Percentiles rank a stretch among this genome's conserved stretches.
These are phyloP conservation scores for Mortierella sp. DNA, from an alignment of 371 early-diverging fungal species.

Conservation along the genomic window DNA sequence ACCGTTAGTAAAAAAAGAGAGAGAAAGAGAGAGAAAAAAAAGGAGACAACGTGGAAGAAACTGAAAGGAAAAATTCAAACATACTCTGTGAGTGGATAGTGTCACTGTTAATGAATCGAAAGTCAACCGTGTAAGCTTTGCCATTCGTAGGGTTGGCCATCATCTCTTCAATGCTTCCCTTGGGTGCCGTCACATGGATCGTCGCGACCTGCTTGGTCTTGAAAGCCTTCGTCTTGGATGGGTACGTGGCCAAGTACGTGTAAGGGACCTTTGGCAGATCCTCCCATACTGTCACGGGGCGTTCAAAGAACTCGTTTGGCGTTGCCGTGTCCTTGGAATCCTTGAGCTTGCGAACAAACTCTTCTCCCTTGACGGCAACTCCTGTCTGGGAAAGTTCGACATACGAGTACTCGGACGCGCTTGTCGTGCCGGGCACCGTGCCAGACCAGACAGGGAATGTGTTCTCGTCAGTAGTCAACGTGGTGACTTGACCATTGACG, in stretches of 20 bases:
- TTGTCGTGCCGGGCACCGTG: conserved; percentile 3
- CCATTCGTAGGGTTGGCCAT: conserved; percentile 45
- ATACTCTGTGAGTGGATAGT: conserved; percentile 30
- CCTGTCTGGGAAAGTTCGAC: conserved; percentile 7
- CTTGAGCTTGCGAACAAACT: conserved; percentile 5
- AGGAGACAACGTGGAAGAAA: too few relatives aligned
- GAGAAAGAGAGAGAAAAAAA: too few relatives aligned
- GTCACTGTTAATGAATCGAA: conserved; percentile 54
- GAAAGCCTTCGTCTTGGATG: conserved; percentile 11
- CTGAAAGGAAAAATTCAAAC: too few relatives aligned
- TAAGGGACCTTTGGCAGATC: conserved; percentile 9
- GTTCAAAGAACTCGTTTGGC: conserved; percentile 7
- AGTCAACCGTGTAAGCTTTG: conserved; percentile 15
- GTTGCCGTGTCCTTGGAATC: background rate
- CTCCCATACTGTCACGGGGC: conserved; percentile 9
- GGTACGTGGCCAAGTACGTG: conserved; percentile 6
- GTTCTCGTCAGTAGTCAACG: background rate
- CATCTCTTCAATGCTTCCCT: conserved; percentile 27
- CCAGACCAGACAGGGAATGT: conserved; percentile 11
- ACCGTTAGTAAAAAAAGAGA: too few relatives aligned
- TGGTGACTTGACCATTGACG: conserved; percentile 4
- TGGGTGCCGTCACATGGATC: conserved; percentile 54
- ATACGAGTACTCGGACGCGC: conserved; percentile 2
- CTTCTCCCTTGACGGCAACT: conserved; percentile 2
- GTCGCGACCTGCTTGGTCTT: conserved; percentile 51